Percentiles rank a stretch among this genome's conserved stretches.
These are phyloP conservation scores for Zoysia japonica DNA, from an alignment of 176 grass and related monocot species.

Conservation along the genomic window DNA sequence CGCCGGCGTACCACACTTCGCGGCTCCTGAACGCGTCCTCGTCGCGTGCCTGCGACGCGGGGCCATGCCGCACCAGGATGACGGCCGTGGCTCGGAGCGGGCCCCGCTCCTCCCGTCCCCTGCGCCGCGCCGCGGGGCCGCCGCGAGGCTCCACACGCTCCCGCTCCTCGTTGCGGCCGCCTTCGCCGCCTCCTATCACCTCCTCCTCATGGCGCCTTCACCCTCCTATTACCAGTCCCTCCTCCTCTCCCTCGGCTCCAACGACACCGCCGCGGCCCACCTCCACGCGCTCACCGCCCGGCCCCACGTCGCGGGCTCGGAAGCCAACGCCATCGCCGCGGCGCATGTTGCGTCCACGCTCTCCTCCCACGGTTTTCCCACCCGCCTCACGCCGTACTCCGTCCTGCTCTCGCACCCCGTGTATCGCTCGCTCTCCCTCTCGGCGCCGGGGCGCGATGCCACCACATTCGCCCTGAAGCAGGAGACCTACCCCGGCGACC, in stretches of 20 bases:
- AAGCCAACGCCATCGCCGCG: constrained; percentile 49
- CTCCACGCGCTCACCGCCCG: constrained; percentile 65
- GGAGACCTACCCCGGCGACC: constrained; percentile 59
- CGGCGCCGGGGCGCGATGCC: constrained; percentile 28
- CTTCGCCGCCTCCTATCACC: constrained; percentile 31
- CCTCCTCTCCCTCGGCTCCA: constrained; percentile 75
- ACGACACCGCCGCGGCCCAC: constrained; percentile 76
- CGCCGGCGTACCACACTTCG: background rate
- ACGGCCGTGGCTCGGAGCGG: background rate
- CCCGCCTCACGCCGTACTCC: constrained; percentile 57
- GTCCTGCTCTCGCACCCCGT: constrained; percentile 76
- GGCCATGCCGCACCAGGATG: constrained; percentile 7
- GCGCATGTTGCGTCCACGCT: constrained; percentile 43
- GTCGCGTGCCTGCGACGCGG: background rate
- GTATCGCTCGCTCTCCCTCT: constrained; percentile 65
- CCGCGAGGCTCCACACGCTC: constrained; percentile 30
- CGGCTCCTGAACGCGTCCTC: background rate
- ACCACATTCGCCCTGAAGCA: constrained; percentile 58
- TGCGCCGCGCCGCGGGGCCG: constrained; percentile 1
- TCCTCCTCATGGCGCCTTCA: constrained; percentile 25
- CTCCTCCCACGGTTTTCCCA: constrained; percentile 52
- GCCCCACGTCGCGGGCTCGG: constrained; percentile 67
- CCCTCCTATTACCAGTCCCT: constrained; percentile 64
- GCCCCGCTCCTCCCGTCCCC: constrained; percentile 18
- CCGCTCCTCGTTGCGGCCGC: constrained; percentile 34